Base-by-base conservation (phyloP, 768 basidiomycete genomes). In the Pulveroboletus sp. region DNA sequence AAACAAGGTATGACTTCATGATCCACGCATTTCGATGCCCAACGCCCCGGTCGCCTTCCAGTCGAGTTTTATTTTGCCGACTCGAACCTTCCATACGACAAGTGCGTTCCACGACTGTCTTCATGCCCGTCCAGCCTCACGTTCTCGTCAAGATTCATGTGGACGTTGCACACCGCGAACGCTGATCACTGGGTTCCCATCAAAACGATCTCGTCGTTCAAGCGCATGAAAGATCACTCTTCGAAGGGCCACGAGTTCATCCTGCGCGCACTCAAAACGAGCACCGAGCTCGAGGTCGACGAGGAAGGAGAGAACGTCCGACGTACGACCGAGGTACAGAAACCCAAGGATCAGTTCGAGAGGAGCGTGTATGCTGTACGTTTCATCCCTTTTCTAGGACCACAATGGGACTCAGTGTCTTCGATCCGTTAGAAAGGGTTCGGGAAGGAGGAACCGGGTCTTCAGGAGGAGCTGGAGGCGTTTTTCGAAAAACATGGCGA, bases 31-130 rank as follows among this genome's bases (percentile, higher is more conserved):
- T 23, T 12, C 13, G 5, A 20, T 26, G 37, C 47, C 14, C 17
- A 14, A 19, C 30, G 50, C 39, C 34, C 44, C 29, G 23, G 4
- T 31, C 11, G 2, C 26, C 31, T 38, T 44, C 37, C 30, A 96
- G 94, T 95, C 61, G 89, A 93, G 65, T 97, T 96, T 70, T 96
- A 97, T 75, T 93, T 98, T 70, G 89, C 89, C 44, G 93, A 95
- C 69, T 80, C 92, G n/a, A 96, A 97, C 70, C 79, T 98, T 45
- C 94, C 94, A 2, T 93, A 81, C 56, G 90, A 93, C 76, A 88
- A 82, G 86, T 86, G 60, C 23, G 76, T 24, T 35, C 26, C 26
- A 6, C 23, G 7, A 49, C 19, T 42, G 31, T 31, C 36, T 37
- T 17, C 4, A 14, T 11, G 0, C 32, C 29, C 14, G 38, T 39